Evolutionary conservation across 805 yeast species (phyloP).

Genomic region (Candida argentea): DNA sequence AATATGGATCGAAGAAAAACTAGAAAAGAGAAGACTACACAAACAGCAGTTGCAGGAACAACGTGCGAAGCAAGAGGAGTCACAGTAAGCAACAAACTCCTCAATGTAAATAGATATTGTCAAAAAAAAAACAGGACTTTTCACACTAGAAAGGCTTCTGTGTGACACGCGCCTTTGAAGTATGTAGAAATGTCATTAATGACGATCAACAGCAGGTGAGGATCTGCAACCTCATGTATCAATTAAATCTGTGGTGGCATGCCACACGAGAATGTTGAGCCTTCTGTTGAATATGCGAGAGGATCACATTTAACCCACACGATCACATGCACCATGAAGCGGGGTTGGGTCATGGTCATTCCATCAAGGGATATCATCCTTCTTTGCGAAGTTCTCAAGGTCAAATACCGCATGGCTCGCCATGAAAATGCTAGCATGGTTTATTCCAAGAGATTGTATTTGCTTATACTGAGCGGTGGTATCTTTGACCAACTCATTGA

Average conservation of each 20-base stretch:
- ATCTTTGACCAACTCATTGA: slow-evolving; percentile 39
- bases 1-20: slow-evolving; percentile 49
- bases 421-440: slow-evolving; percentile 45
- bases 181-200: too few relatives aligned
- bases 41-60: too few relatives aligned
- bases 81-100: slow-evolving; percentile 1
- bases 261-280: too few relatives aligned
- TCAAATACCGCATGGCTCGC: slow-evolving; percentile 34
- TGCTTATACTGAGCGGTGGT: slow-evolving; percentile 43
- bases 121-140: too few relatives aligned
- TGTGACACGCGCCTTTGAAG: too few relatives aligned
- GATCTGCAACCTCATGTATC: background rate
- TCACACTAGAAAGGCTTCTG: background rate
- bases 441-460: slow-evolving; percentile 43
- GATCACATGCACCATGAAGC: too few relatives aligned
- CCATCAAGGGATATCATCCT: too few relatives aligned
- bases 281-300: too few relatives aligned
- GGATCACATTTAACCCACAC: too few relatives aligned
- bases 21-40: slow-evolving; percentile 24
- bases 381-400: slow-evolving; percentile 17
- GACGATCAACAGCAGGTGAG: background rate
- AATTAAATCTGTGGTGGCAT: too few relatives aligned
- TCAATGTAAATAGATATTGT: slow-evolving; percentile 2
- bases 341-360: too few relatives aligned
- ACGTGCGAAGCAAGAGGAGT: slow-evolving; percentile 7